Conservation (phyloP, 148 eudicot species). For the Tetragonia tetragonoides region DNA sequence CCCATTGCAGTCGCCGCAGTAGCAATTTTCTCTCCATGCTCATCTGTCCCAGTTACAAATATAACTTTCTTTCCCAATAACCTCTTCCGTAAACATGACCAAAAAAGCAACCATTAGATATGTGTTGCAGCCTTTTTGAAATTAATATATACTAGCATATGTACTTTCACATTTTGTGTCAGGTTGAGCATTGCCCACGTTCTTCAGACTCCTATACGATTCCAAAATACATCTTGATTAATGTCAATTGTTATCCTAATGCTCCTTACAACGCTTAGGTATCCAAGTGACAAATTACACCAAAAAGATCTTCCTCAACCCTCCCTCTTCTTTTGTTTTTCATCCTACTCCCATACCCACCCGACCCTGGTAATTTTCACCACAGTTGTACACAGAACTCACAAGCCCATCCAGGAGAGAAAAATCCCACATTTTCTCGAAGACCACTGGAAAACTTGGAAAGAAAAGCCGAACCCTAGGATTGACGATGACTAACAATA, state of each 20-base stretch:
- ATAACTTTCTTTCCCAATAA: constrained; percentile 73
- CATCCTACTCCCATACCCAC: constrained; percentile 2
- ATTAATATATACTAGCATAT: not conserved
- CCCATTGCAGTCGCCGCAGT: constrained; percentile 75
- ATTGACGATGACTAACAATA: too few species aligned
- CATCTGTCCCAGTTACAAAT: constrained; percentile 98
- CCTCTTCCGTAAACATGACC: constrained; percentile 51
- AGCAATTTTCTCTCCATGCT: constrained; percentile 99
- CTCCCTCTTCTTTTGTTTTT: not conserved
- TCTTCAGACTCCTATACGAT: not conserved
- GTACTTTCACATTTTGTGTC: not conserved
- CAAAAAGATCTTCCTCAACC: not conserved
- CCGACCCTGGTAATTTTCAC: not conserved
- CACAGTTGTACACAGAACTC: not conserved
- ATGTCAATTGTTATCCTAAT: not conserved
- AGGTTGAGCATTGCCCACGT: not conserved
- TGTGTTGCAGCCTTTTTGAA: not conserved
- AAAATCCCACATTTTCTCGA: too few species aligned
- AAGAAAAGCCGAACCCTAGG: too few species aligned
- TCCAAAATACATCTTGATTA: not conserved
- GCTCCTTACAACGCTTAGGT: not conserved
- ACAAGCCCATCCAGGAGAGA: not conserved
- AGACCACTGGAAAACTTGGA: too few species aligned
- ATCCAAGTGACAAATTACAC: not conserved
- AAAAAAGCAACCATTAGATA: constrained; percentile 10